Evolutionary conservation across 345 rosid genomes (phyloP).

Genomic region (Balakata baccata): DNA sequence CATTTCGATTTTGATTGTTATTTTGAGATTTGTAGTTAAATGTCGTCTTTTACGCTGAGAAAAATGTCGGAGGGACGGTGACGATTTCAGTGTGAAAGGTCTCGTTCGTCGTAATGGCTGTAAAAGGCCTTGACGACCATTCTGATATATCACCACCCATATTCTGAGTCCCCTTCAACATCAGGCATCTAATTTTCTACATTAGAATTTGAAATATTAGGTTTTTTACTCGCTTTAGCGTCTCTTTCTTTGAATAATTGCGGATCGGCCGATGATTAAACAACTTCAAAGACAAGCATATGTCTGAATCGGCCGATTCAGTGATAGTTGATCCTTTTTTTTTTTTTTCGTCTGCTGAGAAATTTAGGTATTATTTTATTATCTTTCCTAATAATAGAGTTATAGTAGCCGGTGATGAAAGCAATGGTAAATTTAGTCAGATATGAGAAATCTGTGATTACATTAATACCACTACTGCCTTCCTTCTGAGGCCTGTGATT

Average conservation of each 20-base stretch:
- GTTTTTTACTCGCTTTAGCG: not conserved
- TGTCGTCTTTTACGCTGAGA: not conserved
- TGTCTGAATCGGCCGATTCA: constrained; percentile 66
- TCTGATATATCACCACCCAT: constrained; percentile 99
- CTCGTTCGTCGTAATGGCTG: constrained; percentile 99
- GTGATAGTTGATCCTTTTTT: not conserved
- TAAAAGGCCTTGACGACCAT: constrained; percentile 84
- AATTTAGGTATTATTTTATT: not conserved
- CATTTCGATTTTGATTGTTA: not conserved
- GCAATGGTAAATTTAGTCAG: constrained; percentile 22
- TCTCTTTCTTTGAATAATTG: too few species aligned
- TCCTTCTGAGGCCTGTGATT: constrained; percentile 53
- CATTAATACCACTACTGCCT: constrained; percentile 56
- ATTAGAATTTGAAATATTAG: not conserved
- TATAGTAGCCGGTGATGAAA: constrained; percentile 36
- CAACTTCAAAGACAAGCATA: constrained; percentile 65
- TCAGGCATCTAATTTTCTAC: too few species aligned
- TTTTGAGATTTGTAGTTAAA: not conserved
- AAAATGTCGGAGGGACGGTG: constrained; percentile 45
- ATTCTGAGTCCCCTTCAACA: constrained; percentile 54
- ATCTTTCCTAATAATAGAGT: not conserved
- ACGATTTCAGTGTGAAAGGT: constrained; percentile 63
- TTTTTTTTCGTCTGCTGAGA: too few species aligned
- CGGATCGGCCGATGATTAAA: constrained; percentile 68
- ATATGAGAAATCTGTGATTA: constrained; percentile 41